These are phyloP conservation scores for Paramecium sonneborni DNA, from an alignment of 73 alveolate species.

Conservation along the genomic window DNA sequence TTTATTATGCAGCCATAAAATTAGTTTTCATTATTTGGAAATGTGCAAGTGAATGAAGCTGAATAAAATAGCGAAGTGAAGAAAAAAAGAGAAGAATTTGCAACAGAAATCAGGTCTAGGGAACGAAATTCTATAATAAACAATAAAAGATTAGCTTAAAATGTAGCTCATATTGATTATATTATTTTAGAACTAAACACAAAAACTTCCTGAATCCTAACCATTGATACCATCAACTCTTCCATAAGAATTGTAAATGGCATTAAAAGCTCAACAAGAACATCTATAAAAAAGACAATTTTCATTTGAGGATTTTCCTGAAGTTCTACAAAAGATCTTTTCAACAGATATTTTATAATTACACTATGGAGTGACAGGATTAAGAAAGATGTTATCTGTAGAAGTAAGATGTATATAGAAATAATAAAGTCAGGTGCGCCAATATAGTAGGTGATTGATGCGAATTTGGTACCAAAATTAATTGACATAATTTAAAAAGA, in stretches of 20 bases:
- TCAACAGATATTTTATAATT: slow-evolving; percentile 67
- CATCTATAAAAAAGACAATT: not conserved
- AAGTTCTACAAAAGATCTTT: slow-evolving; percentile 63
- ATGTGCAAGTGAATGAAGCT: not conserved
- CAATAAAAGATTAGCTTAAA: slow-evolving; percentile 9
- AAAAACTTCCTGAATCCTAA: not conserved
- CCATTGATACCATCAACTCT: not conserved
- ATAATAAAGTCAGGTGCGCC: slow-evolving; percentile 80
- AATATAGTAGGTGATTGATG: slow-evolving; percentile 95
- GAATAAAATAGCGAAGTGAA: slow-evolving; percentile 13
- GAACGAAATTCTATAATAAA: slow-evolving; percentile 20
- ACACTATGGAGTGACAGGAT: slow-evolving; percentile 89
- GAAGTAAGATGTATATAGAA: slow-evolving; percentile 47
- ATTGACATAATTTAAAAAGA: slow-evolving; percentile 80
- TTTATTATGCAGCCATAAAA: slow-evolving; percentile 46
- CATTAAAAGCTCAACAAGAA: not conserved
- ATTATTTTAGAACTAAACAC: not conserved
- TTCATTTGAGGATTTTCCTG: slow-evolving; percentile 73
- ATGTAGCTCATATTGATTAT: not conserved
- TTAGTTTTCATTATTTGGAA: not conserved
- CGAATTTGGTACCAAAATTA: slow-evolving; percentile 89
- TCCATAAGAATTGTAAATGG: not conserved
- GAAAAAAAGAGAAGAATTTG: slow-evolving; percentile 35
- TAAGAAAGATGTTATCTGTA: slow-evolving; percentile 92
- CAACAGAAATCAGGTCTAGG: slow-evolving; percentile 40